Evolutionary conservation across 129 eudicot species (phyloP), one percentile per base, ranked within the genome.

Genomic region (Glebionis coronaria): DNA sequence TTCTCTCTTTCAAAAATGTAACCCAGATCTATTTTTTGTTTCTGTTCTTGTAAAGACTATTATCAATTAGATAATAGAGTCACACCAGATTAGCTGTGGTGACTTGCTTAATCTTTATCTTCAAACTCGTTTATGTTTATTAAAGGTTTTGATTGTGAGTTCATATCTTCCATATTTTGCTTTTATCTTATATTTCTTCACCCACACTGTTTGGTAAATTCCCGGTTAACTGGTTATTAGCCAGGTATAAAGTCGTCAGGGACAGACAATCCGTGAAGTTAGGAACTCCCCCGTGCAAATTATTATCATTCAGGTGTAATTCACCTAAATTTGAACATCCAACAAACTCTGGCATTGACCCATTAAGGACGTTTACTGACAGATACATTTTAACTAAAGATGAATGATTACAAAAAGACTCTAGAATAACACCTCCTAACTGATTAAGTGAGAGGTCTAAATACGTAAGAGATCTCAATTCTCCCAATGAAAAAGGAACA

Each of bases 291-390:
- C 57, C 55, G 12, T 10, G 10, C 54, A 69, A 25, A n/a, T 12
- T 18, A 42, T 69, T 69, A 38, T 15, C 4, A 35, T 15, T 12
- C 38, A 68, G 53, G 53, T 11, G 11, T 50, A 62, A 6, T 40
- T 9, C 35, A 15, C 2, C 57, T 14, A 47, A 3, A 50, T 67
- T 25, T 59, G 67, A 44, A 57, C 64, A 70, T 46, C 59, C 47
- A 1, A 16, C 12, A 28, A 58, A 58, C 28, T 51, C 10, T 3
- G 79, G 79, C 2, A 81, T n/a, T 28, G 74, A 52, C 51, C 85
- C 85, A 10, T 10, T 45, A 44, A 81, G 58, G 18, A 13, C 15
- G 71, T 76, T 81, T 11, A 25, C 8, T 9, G 56, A 72, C 59
- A 79, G 38, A 40, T 61, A 44, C 15, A 79, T 15, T 7, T 27